Base-by-base conservation (phyloP, 1,284 basidiomycete species). In the Ceratobasidium theobromae region DNA sequence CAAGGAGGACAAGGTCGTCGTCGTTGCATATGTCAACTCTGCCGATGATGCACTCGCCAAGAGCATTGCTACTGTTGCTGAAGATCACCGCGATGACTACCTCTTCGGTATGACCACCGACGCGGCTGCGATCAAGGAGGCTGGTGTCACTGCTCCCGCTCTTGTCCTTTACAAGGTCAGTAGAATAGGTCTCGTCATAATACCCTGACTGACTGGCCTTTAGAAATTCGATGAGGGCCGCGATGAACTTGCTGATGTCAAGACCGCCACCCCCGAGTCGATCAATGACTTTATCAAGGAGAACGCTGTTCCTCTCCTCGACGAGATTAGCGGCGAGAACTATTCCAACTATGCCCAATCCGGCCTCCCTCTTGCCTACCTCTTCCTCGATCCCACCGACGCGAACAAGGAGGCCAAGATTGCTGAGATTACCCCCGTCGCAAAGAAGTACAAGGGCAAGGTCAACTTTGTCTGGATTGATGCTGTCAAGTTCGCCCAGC, bases 381-480 rank as follows among this genome's bases (percentile, higher is more conserved):
- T 97, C 75, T 99, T 99, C 81, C 75, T 94, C 72, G 93, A 98
- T 77, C 89, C 94, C 48, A 79, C 84, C 53, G 82, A 86, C 70
- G 66, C 72, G 30, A 84, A 86, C 73, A 81, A 83, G 68, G 82
- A 90, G 25, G 79, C 80, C 49, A 78, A 89, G 66, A 81, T 96
- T 70, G 86, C 88, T 48, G 78, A 82, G 64, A 77, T 98, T 72
- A 85, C 82, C 72, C 85, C 91, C 1, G 75, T 96, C 65, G 95
- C 96, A 28, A 81, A 86, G 69, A 84, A 86, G 74, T 84, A 86
- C 83, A 94, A 92, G 78, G 85, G 87, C 74, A 89, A 92, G 79
- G 73, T 98, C 75, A 98, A 97, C 87, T 96, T 99, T 78, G 96
- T 99, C 71, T 97, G 89, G 89, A 99, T 99, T 73, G 97, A 99